Conservation (phyloP, 805 yeast genomes). For the Yarrowia porcina region DNA sequence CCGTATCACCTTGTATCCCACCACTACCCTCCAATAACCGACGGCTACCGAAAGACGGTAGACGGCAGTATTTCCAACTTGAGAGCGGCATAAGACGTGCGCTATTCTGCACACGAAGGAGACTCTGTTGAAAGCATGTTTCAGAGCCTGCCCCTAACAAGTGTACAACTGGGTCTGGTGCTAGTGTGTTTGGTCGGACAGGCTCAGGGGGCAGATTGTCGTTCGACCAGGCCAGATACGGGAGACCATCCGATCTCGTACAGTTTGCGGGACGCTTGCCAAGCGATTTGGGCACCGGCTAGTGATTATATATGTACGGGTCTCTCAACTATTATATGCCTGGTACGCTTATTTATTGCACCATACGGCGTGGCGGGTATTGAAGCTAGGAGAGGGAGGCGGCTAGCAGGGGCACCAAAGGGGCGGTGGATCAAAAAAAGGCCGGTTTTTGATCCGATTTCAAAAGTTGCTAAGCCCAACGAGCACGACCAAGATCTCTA, state of each 20-base stretch:
- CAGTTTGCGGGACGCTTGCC: neutral
- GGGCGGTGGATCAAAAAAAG: neutral
- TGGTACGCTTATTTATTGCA: neutral
- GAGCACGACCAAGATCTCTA: neutral
- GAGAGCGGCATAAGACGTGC: slow-evolving; percentile 6
- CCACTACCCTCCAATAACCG: neutral
- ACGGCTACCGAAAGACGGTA: neutral
- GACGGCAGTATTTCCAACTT: slow-evolving; percentile 4
- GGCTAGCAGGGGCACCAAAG: too few relatives aligned
- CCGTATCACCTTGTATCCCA: neutral
- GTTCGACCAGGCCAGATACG: neutral
- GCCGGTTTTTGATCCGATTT: neutral
- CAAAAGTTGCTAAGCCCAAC: neutral
- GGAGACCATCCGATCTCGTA: neutral
- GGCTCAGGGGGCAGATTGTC: neutral
- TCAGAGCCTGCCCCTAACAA: neutral
- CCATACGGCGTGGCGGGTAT: slow-evolving; percentile 5
- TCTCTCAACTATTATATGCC: neutral
- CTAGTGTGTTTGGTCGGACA: neutral
- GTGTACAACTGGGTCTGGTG: neutral
- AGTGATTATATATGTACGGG: neutral
- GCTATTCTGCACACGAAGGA: neutral
- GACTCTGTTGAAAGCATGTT: neutral
- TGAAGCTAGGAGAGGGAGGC: neutral
- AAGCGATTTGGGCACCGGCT: neutral